Conservation (phyloP, 257 asterid species). For the Nicotiana tomentosiformis region DNA sequence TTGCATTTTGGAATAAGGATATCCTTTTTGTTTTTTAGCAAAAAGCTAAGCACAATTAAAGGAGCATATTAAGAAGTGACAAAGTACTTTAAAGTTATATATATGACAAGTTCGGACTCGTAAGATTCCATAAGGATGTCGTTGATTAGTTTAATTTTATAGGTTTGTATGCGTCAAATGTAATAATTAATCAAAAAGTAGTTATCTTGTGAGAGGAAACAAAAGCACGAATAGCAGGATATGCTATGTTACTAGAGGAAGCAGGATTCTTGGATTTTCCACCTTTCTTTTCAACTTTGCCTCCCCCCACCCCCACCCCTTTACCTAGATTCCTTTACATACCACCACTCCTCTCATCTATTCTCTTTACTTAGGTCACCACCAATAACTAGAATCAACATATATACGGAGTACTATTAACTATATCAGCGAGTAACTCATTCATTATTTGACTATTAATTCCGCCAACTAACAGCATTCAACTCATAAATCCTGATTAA, state of each 20-base stretch:
- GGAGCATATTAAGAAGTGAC: neutral
- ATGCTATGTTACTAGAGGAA: slow-evolving; percentile 26
- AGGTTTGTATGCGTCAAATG: neutral
- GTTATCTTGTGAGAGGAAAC: slow-evolving; percentile 9
- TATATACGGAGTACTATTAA: neutral
- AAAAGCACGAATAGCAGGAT: slow-evolving; percentile 26
- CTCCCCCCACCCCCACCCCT: neutral
- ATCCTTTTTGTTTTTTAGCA: slow-evolving; percentile 31
- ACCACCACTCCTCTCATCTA: slow-evolving; percentile 25
- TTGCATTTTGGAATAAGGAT: slow-evolving; percentile 22
- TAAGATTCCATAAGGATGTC: slow-evolving; percentile 42
- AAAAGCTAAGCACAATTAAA: slow-evolving; percentile 16
- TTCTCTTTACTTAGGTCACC: slow-evolving; percentile 15
- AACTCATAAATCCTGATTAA: no score
- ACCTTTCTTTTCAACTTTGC: slow-evolving; percentile 35
- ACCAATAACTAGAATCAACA: neutral
- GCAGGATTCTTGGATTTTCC: slow-evolving; percentile 48
- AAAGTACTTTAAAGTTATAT: slow-evolving; percentile 5
- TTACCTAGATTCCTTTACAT: slow-evolving; percentile 49
- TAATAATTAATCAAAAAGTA: slow-evolving; percentile 19
- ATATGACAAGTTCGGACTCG: slow-evolving; percentile 19
- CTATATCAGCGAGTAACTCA: no score
- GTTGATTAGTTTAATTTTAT: neutral
- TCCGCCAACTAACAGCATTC: no score
- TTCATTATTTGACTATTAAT: no score